Evolutionary conservation across 139 green algal genomes (phyloP).

Genomic region (Asterochloris sp.): DNA sequence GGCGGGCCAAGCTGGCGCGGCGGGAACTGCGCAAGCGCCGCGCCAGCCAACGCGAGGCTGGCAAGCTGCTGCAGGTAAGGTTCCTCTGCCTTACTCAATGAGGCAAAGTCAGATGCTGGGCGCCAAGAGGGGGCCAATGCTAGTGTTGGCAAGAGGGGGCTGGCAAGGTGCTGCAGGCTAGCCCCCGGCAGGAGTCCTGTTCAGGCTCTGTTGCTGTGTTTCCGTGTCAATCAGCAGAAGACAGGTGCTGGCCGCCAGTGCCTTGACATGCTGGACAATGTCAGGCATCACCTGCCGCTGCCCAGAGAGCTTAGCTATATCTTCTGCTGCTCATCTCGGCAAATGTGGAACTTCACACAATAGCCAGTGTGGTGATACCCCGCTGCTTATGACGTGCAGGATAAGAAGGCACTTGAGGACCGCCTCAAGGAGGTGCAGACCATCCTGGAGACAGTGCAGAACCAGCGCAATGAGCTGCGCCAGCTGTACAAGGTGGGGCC

Average conservation of each 20-base stretch:
- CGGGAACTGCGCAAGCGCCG: constrained; percentile 42
- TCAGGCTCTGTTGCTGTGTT: too few relatives aligned
- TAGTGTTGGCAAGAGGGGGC: constrained; percentile 46
- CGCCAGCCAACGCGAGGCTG: constrained; percentile 57
- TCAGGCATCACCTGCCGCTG: too few relatives aligned
- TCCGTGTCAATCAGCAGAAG: too few relatives aligned
- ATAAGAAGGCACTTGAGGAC: constrained; percentile 84
- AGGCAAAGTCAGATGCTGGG: constrained; percentile 2
- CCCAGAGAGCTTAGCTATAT: too few relatives aligned
- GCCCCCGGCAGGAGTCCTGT: too few relatives aligned
- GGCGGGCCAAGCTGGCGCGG: constrained; percentile 53
- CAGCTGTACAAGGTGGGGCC: constrained; percentile 48
- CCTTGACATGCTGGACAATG: too few relatives aligned
- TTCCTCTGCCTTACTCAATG: neutral
- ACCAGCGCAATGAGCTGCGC: constrained; percentile 80
- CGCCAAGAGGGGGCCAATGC: constrained; percentile 39
- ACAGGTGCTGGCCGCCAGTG: too few relatives aligned
- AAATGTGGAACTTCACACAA: too few relatives aligned
- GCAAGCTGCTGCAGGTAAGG: constrained; percentile 67
- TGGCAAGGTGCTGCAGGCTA: constrained; percentile 65
- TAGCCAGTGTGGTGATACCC: neutral
- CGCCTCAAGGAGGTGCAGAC: constrained; percentile 62
- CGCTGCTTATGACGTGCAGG: constrained; percentile 30
- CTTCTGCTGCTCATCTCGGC: too few relatives aligned
- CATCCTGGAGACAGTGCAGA: constrained; percentile 74